Base-by-base conservation (phyloP, 2,329 filamentous ascomycete genomes). In the Clarireedia homoeocarpa region DNA sequence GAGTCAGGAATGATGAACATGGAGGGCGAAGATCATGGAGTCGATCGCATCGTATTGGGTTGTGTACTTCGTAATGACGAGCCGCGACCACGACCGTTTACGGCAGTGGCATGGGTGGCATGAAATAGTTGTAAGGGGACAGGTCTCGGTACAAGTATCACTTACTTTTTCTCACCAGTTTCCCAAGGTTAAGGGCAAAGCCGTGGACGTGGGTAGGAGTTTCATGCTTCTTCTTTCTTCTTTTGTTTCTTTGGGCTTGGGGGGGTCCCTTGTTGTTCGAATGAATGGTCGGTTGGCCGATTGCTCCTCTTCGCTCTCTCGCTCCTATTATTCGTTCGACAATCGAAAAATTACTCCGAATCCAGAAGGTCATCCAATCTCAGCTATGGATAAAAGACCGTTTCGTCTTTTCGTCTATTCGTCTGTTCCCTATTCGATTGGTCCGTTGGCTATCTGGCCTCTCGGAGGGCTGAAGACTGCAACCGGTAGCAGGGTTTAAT, bases 341-440 rank as follows among this genome's bases (percentile, higher is more conserved):
- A 17, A 10, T 40, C 20, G 20, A 20, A 20, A 20, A 42, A 42
- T 45, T 45, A 45, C 20, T 6, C 20, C 24, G 12, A 40, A 40
- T 54, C 24, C 30, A 27, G 36, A 54, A 49, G 45, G 52, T 54
- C 45, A 49, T 54, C 52, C 52, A 54, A 54, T 54, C 45, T 54
- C 45, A 54, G 52, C 52, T 54, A 42, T 20, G 34, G 45, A 34
- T 49, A 9, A 54, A 38, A 54, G 52, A 54, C 45, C 52, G 52
- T 54, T 54, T 54, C 52, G 52, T 54, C 52, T 49, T 49, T 49
- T 54, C 52, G 38, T 54, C 38, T 49, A 38, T 49, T n/a, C 20
- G 20, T 20, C 20, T 20, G 20, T 20, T 3, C 20, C n/a, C 23
- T 40, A 42, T 20, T 40, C 38, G 7, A 54, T 54, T 54, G 36